Evolutionary conservation across 768 basidiomycete species (phyloP).

Genomic region (Antrodiella citrinella): DNA sequence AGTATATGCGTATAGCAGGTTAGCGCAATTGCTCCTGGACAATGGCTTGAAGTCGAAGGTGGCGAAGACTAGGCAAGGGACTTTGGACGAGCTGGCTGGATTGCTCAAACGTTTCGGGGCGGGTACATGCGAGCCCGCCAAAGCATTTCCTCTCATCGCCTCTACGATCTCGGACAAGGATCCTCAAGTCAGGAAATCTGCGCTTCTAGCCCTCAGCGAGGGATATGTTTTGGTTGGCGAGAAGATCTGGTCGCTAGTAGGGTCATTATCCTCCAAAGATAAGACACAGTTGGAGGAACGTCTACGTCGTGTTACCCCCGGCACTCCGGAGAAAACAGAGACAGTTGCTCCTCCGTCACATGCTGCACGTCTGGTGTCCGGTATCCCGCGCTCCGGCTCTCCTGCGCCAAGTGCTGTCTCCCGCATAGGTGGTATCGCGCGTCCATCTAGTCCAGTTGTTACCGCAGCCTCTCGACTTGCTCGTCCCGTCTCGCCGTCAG

Average conservation of each 20-base stretch:
- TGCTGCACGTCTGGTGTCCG: constrained; percentile 45
- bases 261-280: constrained; percentile 72
- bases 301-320: constrained; percentile 72
- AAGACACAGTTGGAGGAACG: constrained; percentile 90
- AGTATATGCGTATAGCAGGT: constrained; percentile 87
- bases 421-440: constrained; percentile 36
- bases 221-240: constrained; percentile 79
- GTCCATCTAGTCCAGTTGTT: constrained; percentile 41
- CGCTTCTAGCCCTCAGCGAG: constrained; percentile 74
- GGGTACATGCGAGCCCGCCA: constrained; percentile 70
- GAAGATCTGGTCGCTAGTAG: constrained; percentile 75
- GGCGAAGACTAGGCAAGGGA: constrained; percentile 83
- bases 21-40: constrained; percentile 83
- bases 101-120: constrained; percentile 80
- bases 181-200: constrained; percentile 80
- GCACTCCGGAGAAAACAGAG: constrained; percentile 34
- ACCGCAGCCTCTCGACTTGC: constrained; percentile 31
- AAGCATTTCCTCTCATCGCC: constrained; percentile 72
- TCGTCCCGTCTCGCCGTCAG: constrained; percentile 34
- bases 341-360: constrained; percentile 35
- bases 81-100: constrained; percentile 71
- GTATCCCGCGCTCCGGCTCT: constrained; percentile 40
- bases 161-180: constrained; percentile 86
- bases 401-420: constrained; percentile 33
- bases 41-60: constrained; percentile 87